phyloP scores from a whole-genome alignment of 2,329 filamentous ascomycete species.

The Calonectria montana region DNA sequence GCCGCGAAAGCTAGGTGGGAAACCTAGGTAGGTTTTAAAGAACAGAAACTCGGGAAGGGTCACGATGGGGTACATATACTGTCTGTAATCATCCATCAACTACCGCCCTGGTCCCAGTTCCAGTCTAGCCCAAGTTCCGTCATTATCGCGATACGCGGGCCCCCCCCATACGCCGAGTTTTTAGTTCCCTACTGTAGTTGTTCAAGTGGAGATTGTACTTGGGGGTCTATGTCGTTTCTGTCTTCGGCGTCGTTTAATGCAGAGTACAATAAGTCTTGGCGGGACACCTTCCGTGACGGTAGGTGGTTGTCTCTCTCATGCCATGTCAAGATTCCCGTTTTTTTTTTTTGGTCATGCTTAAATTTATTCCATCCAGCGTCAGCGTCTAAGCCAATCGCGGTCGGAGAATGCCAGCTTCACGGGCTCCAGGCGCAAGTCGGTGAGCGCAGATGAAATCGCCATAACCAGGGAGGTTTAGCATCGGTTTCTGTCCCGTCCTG shows the following conservation, averaged over 20 bases:
- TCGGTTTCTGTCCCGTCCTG: neutral
- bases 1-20: constrained; percentile 4
- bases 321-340: too few species aligned
- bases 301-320: neutral
- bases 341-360: neutral
- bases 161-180: neutral
- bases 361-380: neutral
- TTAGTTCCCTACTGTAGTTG: neutral
- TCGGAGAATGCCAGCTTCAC: neutral
- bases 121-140: constrained; percentile 4
- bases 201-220: constrained; percentile 17
- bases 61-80: constrained; percentile 25
- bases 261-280: neutral
- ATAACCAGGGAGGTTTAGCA: neutral
- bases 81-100: constrained; percentile 4
- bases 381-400: neutral
- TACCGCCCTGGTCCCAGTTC: constrained; percentile 10
- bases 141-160: constrained; percentile 12
- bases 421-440: neutral
- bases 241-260: neutral
- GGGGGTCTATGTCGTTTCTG: neutral
- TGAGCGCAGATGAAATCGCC: neutral
- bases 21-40: constrained; percentile 1
- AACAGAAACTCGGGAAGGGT: constrained; percentile 14
- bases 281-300: neutral